phyloP scores from a whole-genome alignment of 805 yeast genomes.

The Metschnikowia aberdeeniae region DNA sequence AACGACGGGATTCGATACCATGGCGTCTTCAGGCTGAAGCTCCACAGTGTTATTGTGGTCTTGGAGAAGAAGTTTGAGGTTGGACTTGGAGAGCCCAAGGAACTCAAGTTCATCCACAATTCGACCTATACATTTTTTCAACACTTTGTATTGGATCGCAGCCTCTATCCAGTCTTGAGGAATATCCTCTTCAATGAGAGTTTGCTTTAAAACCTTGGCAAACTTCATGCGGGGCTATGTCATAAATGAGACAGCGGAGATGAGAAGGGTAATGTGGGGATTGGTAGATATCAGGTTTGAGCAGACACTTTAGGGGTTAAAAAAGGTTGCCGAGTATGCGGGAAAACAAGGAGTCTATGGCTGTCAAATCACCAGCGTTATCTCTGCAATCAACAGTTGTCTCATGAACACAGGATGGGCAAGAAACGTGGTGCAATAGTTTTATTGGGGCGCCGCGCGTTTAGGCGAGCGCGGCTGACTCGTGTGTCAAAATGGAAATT shows the following conservation, averaged over 20 bases:
- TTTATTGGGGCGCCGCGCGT: slow-evolving; percentile 4
- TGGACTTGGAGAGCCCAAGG: slow-evolving; percentile 54
- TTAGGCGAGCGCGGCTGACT: slow-evolving; percentile 1
- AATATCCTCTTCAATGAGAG: slow-evolving; percentile 53
- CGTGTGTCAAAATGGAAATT: background rate
- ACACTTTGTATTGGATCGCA: slow-evolving; percentile 67
- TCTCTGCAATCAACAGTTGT: background rate
- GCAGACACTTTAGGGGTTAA: no score
- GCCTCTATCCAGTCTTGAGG: slow-evolving; percentile 66
- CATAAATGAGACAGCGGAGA: background rate
- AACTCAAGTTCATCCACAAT: slow-evolving; percentile 60
- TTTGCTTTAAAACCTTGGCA: slow-evolving; percentile 65
- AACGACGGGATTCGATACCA: slow-evolving; percentile 35
- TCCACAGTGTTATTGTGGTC: slow-evolving; percentile 28
- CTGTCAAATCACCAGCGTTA: background rate
- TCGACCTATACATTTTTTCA: slow-evolving; percentile 61
- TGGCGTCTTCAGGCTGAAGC: slow-evolving; percentile 29
- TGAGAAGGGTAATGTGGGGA: no score
- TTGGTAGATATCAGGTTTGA: no score
- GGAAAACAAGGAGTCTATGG: background rate
- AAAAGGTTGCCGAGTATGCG: background rate
- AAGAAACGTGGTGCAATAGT: slow-evolving; percentile 4
- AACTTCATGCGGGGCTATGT: slow-evolving; percentile 53
- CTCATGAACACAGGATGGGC: background rate
- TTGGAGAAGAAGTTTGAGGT: slow-evolving; percentile 33